Base-by-base conservation (phyloP, 139 green algal genomes). In the Spirogloea muscicola region DNA sequence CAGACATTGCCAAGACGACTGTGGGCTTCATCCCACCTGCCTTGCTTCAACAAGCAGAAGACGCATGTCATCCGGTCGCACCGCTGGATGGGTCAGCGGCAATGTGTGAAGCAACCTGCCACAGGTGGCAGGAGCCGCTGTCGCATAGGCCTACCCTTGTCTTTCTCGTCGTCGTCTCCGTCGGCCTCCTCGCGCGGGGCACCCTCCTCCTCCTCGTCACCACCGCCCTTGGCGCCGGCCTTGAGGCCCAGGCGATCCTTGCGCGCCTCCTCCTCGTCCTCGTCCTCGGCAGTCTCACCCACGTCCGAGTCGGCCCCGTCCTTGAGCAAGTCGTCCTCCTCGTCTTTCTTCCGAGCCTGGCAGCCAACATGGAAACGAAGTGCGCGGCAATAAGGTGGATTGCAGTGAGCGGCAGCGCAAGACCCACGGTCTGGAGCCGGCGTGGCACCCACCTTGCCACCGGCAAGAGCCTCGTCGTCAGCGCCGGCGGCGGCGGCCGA, bases 101-200 rank as follows among this genome's bases (percentile, higher is more conserved):
- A 9, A 21, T 49, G 55, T 13, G 13, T 42, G 13, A 64, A 16
- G 39, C 55, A 64, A 16, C 29, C 29, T n/a, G n/a, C n/a, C n/a
- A n/a, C 10, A 40, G 55, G 55, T 13, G 9, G 36, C 29, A 13
- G 55, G 10, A 21, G 36, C 29, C 36, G 55, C 29, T 38, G 36
- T 13, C 29, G 55, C 29, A 21, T 10, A 9, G 4, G 43, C 59
- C 4, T 36, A 68, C 59, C 59, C 48, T 68, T 68, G 59, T 68
- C 59, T 37, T 3, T 36, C 42, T 4, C 59, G 43, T 68, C 59
- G 9, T 68, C 59, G 27, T 68, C 59, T 9, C 5, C 5, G 13
- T 68, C 59, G 5, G 46, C 27, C 5, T 68, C 27, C 5, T 68
- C 59, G 33, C 48, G 43, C 4, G 59, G 59, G 43, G 59, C 43